Conservation (phyloP, 148 eudicot species). For the Heliamphora exappendiculata region DNA sequence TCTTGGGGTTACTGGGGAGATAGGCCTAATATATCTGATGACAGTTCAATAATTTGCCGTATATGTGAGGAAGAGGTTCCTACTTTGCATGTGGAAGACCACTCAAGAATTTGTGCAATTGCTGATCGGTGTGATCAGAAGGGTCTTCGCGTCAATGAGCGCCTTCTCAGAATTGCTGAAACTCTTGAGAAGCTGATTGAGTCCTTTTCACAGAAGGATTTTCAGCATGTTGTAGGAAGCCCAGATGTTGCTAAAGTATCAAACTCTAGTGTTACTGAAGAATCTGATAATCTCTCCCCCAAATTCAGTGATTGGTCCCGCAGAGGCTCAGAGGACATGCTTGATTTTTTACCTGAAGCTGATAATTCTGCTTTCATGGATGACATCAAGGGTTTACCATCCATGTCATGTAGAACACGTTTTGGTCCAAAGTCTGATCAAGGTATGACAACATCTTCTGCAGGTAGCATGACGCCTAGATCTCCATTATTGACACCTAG, state of each 20-base stretch:
- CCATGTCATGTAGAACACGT: conserved; percentile 88
- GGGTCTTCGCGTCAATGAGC: conserved; percentile 86
- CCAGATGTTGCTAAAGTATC: conserved; percentile 88
- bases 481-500: conserved; percentile 86
- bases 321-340: conserved; percentile 96
- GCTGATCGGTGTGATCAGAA: conserved; percentile 97
- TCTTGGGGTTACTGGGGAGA: conserved; percentile 93
- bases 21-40: conserved; percentile 63
- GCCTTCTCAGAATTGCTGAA: conserved; percentile 77
- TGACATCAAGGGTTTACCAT: conserved; percentile 75
- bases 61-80: conserved; percentile 97
- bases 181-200: conserved; percentile 84
- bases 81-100: conserved; percentile 97
- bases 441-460: conserved; percentile 98
- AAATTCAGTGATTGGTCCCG: conserved; percentile 97
- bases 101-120: conserved; percentile 89
- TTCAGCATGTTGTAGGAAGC: conserved; percentile 60
- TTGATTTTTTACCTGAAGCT: conserved; percentile 80
- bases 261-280: conserved; percentile 91
- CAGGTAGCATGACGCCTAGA: conserved; percentile 97
- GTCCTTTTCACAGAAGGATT: conserved; percentile 64
- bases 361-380: conserved; percentile 78
- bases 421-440: conserved; percentile 99
- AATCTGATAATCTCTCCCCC: conserved; percentile 77
- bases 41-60: conserved; percentile 88